Conservation (phyloP, 176 grass and related monocot species). For the Echinochloa phyllopogon region DNA sequence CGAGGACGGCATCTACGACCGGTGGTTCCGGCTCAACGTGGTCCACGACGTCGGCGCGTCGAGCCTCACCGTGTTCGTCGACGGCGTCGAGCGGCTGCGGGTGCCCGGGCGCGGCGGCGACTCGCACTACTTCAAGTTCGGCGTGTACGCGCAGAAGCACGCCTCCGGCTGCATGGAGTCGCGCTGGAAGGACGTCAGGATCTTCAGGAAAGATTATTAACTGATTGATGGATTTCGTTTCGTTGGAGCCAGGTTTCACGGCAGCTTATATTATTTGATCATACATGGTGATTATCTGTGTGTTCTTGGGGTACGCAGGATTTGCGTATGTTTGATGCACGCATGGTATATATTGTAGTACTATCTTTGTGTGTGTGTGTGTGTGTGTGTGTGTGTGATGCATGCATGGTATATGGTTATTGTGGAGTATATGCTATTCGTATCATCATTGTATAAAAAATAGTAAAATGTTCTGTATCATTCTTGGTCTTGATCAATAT, state of each 20-base stretch:
- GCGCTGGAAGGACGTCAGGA: conserved; percentile 37
- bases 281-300: background rate
- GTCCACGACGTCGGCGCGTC: conserved; percentile 44
- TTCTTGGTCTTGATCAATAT: too few relatives aligned
- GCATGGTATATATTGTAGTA: too few relatives aligned
- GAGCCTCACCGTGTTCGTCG: conserved; percentile 33
- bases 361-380: too few relatives aligned
- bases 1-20: conserved; percentile 44
- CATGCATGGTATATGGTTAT: too few relatives aligned
- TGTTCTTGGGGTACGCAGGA: too few relatives aligned
- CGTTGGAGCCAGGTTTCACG: background rate
- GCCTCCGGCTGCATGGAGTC: conserved; percentile 41
- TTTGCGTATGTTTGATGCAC: too few relatives aligned
- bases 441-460: too few relatives aligned
- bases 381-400: too few relatives aligned
- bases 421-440: too few relatives aligned
- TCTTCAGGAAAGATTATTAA: conserved; percentile 20
- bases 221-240: background rate
- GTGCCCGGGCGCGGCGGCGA: conserved; percentile 7
- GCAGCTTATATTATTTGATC: too few relatives aligned
- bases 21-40: conserved; percentile 66
- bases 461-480: too few relatives aligned
- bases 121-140: conserved; percentile 62
- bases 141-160: conserved; percentile 26
- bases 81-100: conserved; percentile 16